Conservation (phyloP, 108 stramenopile species). For the Fragilaria radians region DNA sequence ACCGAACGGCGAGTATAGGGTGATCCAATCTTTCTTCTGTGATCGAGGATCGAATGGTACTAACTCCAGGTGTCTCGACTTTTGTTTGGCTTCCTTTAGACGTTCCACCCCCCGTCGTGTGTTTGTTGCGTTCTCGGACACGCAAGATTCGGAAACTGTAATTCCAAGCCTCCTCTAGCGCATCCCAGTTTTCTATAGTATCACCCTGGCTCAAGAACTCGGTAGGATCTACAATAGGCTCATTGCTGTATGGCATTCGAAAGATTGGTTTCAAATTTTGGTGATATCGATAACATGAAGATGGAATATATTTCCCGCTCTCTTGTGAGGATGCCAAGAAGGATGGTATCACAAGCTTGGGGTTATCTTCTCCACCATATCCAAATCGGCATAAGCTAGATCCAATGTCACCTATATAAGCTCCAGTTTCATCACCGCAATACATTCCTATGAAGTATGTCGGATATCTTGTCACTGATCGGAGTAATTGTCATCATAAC, state of each 20-base stretch:
- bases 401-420: slow-evolving; percentile 80
- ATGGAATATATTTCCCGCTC: slow-evolving; percentile 1
- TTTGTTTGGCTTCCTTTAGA: not conserved
- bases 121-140: slow-evolving; percentile 55
- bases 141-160: slow-evolving; percentile 43
- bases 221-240: slow-evolving; percentile 30
- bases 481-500: too few relatives aligned
- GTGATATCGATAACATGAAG: slow-evolving; percentile 6
- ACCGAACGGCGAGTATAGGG: slow-evolving; percentile 38
- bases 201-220: slow-evolving; percentile 45
- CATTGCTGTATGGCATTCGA: not conserved
- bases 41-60: not conserved
- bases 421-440: slow-evolving; percentile 89
- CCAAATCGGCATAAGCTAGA: slow-evolving; percentile 77
- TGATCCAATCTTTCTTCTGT: slow-evolving; percentile 35
- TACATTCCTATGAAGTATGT: too few relatives aligned
- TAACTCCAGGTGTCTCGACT: slow-evolving; percentile 7
- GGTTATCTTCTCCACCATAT: slow-evolving; percentile 84
- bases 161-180: slow-evolving; percentile 60
- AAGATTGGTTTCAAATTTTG: slow-evolving; percentile 1
- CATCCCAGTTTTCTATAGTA: slow-evolving; percentile 60
- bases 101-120: slow-evolving; percentile 47
- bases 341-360: slow-evolving; percentile 57
- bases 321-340: slow-evolving; percentile 16
- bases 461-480: too few relatives aligned